These are phyloP conservation scores for Penicillium paneum DNA, from an alignment of 2,329 filamentous ascomycete species.

Conservation along the genomic window DNA sequence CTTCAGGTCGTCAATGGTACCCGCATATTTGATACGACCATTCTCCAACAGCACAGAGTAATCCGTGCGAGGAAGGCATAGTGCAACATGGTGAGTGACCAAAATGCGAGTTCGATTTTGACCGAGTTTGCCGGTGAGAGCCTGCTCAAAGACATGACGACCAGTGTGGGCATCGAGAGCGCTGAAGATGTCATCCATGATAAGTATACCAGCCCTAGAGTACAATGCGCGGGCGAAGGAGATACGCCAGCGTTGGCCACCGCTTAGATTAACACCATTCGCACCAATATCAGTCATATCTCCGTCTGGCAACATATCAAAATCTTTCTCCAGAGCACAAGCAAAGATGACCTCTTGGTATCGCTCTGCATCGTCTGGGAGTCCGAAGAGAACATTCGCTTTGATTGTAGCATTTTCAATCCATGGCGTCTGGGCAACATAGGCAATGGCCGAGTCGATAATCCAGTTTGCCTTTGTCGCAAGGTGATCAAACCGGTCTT, in stretches of 20 bases:
- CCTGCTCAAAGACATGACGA: conserved; percentile 73
- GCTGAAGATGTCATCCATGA: conserved; percentile 82
- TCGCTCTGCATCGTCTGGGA: conserved; percentile 65
- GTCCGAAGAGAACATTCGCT: conserved; percentile 74
- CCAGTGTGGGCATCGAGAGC: conserved; percentile 78
- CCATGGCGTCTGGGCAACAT: conserved; percentile 77
- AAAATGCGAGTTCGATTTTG: conserved; percentile 69
- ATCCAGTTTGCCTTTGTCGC: conserved; percentile 54
- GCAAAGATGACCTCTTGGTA: conserved; percentile 69
- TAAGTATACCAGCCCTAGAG: conserved; percentile 69
- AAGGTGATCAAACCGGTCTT: conserved; percentile 60
- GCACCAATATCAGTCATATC: conserved; percentile 79
- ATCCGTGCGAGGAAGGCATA: conserved; percentile 68
- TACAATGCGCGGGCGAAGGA: conserved; percentile 78
- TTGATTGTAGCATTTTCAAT: conserved; percentile 77
- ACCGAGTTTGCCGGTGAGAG: conserved; percentile 67
- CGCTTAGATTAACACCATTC: conserved; percentile 79
- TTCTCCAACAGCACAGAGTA: conserved; percentile 72
- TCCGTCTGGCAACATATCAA: conserved; percentile 72
- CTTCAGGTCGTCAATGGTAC: conserved; percentile 59
- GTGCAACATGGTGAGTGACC: conserved; percentile 74
- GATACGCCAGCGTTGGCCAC: conserved; percentile 79
- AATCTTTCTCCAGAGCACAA: conserved; percentile 71
- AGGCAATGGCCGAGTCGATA: conserved; percentile 58
- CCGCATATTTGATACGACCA: conserved; percentile 62